phyloP scores from a whole-genome alignment of 768 basidiomycete species.

The Cantharellus anzutake region DNA sequence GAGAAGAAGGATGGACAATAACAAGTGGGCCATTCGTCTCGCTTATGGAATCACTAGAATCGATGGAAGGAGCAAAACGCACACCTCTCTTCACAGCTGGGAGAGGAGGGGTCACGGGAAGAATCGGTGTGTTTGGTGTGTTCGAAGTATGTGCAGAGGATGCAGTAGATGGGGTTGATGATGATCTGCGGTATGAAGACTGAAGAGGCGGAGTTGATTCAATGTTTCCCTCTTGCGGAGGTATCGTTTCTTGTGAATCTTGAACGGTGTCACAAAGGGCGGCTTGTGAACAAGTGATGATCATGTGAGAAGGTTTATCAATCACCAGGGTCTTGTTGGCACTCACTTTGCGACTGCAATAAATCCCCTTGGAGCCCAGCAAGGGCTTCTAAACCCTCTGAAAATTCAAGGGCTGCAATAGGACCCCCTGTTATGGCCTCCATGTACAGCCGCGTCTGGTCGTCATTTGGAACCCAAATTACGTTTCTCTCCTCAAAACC shows the following conservation, averaged over 20 bases:
- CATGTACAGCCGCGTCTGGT: not conserved
- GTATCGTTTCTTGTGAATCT: too few species aligned
- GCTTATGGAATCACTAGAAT: not conserved
- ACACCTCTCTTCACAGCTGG: not conserved
- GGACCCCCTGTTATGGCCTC: not conserved
- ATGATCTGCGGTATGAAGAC: not conserved
- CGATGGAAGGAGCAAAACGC: not conserved
- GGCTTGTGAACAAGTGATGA: too few species aligned
- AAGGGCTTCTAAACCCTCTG: not conserved
- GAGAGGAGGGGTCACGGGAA: not conserved
- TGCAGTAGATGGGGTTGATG: not conserved
- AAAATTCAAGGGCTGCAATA: constrained; percentile 1
- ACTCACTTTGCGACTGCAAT: not conserved
- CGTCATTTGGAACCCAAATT: constrained; percentile 22
- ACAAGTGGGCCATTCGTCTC: not conserved
- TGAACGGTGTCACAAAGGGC: too few species aligned
- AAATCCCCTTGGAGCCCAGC: not conserved
- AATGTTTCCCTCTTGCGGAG: too few species aligned
- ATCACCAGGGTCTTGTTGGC: not conserved
- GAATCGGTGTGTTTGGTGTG: not conserved
- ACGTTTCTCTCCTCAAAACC: constrained; percentile 56
- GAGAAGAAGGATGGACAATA: not conserved
- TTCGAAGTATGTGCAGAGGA: not conserved
- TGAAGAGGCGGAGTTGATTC: too few species aligned
- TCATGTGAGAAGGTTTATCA: too few species aligned